Base-by-base conservation (phyloP, 1,284 basidiomycete species). In the Garcileccinum viscosum region DNA sequence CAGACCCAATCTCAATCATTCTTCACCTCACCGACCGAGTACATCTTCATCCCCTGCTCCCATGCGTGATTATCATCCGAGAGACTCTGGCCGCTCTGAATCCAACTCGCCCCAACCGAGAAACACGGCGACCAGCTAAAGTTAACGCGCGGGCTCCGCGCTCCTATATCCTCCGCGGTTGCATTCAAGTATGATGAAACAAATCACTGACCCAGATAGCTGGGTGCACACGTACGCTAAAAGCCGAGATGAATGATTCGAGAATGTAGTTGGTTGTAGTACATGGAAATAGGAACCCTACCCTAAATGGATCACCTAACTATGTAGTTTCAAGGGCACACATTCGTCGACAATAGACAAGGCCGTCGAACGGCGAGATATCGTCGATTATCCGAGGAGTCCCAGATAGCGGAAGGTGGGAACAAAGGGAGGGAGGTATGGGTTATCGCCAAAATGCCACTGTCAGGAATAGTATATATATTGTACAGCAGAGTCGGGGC, bases 371-470 rank as follows among this genome's bases (percentile, higher is more conserved):
- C 42, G 58, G 63, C 56, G n/a, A 67, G 19, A 62, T 65, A 71
- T 75, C n/a, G 27, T 56, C 50, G 27, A 74, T 72, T 15, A 22
- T 74, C 58, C 58, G 75, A 50, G 56, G 47, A 67, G 15, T 63
- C 66, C 63, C 50, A 59, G 53, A 63, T 76, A 74, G 33, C 33
- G 24, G 69, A 76, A 67, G 37, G n/a, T 24, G 33, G 38, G 30
- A 30, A 56, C 53, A 58, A 22, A 47, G 65, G 37, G 44, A 30
- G 35, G 14, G 62, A 50, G 30, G 60, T 65, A 58, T 22, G 8
- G 19, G 24, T 30, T 27, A 53, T 53, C 50, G 27, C 50, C 50
- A 53, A 24, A 60, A 44, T 58, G 53, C 53, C 19, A 56, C 22
- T 56, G 30, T 56, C 27, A 56, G 53, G 53, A 30, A 56, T 30